phyloP scores from a whole-genome alignment of 1,139 yeast species.

The Blastobotrys elegans region DNA sequence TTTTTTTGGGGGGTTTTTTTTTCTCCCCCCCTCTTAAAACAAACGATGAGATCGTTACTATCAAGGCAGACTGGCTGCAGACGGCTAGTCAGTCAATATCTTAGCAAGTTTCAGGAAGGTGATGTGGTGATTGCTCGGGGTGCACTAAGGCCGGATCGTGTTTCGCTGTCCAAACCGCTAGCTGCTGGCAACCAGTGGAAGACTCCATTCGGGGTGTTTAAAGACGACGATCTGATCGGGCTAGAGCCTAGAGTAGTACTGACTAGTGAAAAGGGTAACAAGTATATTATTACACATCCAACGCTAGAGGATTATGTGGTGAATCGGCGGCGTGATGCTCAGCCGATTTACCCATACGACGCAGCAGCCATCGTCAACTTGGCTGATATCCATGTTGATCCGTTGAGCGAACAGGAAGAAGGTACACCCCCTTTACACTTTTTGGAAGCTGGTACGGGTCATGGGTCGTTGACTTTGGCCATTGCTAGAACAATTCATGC shows the following conservation, averaged over 20 bases:
- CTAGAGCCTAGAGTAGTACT: slow-evolving; percentile 23
- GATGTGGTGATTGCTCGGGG: slow-evolving; percentile 32
- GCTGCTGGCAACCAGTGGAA: slow-evolving; percentile 17
- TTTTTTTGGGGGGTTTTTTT: too few species aligned
- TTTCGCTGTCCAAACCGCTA: slow-evolving; percentile 33
- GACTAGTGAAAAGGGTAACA: slow-evolving; percentile 23
- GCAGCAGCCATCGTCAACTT: slow-evolving; percentile 43
- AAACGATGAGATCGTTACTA: not conserved
- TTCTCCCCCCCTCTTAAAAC: not conserved
- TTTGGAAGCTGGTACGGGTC: slow-evolving; percentile 50
- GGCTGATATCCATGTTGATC: slow-evolving; percentile 42
- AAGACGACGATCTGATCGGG: slow-evolving; percentile 38
- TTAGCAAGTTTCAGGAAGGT: slow-evolving; percentile 19
- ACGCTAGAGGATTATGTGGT: slow-evolving; percentile 43
- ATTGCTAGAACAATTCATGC: slow-evolving; percentile 41
- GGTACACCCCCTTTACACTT: slow-evolving; percentile 32
- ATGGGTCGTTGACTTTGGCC: slow-evolving; percentile 45
- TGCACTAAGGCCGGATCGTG: slow-evolving; percentile 26
- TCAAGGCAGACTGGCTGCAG: not conserved
- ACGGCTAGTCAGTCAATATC: slow-evolving; percentile 6
- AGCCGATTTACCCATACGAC: slow-evolving; percentile 46
- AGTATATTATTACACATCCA: slow-evolving; percentile 36
- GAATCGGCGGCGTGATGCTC: slow-evolving; percentile 40
- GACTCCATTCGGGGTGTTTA: slow-evolving; percentile 27
- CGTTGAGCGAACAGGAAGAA: not conserved